Percentiles rank a stretch among this genome's conserved stretches.
These are phyloP conservation scores for Lecanicillium sp. DNA, from an alignment of 2,329 filamentous ascomycete species.

Conservation along the genomic window DNA sequence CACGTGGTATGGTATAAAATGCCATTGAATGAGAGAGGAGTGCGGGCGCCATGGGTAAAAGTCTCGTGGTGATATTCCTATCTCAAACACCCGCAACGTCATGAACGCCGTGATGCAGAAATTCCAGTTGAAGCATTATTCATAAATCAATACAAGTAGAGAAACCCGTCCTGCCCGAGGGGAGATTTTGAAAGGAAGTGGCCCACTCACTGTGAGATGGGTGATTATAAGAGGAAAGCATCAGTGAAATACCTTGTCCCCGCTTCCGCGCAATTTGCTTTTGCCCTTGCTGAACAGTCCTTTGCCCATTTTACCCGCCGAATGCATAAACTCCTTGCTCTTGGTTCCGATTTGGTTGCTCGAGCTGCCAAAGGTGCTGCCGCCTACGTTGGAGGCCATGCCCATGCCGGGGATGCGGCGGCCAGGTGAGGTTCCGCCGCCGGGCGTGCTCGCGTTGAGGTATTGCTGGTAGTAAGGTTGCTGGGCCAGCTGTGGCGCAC, in stretches of 20 bases:
- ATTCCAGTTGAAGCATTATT: slow-evolving; percentile 21
- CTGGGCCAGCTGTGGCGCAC: slow-evolving; percentile 26
- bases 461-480: slow-evolving; percentile 54
- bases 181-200: slow-evolving; percentile 15
- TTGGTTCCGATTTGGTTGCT: slow-evolving; percentile 67
- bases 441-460: slow-evolving; percentile 40
- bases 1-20: slow-evolving; percentile 19
- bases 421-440: slow-evolving; percentile 27
- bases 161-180: slow-evolving; percentile 11
- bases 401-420: slow-evolving; percentile 30
- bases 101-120: slow-evolving; percentile 26
- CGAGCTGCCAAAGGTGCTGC: slow-evolving; percentile 46
- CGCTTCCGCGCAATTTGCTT: slow-evolving; percentile 67
- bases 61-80: slow-evolving; percentile 36
- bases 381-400: slow-evolving; percentile 34
- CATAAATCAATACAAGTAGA: slow-evolving; percentile 13
- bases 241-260: slow-evolving; percentile 86
- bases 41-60: slow-evolving; percentile 18
- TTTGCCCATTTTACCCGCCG: slow-evolving; percentile 83
- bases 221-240: slow-evolving; percentile 25
- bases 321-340: slow-evolving; percentile 83
- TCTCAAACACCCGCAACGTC: slow-evolving; percentile 33
- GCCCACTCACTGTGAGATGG: slow-evolving; percentile 18
- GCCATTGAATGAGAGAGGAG: slow-evolving; percentile 15
- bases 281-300: slow-evolving; percentile 87